Evolutionary conservation across 2,329 filamentous ascomycete species (phyloP).

Genomic region (Stromatinia cepivora): DNA sequence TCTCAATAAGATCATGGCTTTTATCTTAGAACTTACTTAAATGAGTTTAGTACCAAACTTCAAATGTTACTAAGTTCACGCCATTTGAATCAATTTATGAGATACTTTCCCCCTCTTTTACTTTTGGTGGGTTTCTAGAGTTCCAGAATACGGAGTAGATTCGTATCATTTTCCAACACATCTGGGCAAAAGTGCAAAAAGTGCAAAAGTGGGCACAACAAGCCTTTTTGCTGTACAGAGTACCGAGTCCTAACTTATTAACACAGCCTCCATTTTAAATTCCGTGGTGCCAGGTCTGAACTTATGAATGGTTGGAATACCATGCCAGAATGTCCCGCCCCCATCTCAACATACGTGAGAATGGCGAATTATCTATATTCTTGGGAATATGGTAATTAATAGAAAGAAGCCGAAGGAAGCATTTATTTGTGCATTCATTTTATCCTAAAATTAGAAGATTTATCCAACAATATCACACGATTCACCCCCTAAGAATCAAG

Average conservation of each 20-base stretch:
- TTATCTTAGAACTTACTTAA: background rate
- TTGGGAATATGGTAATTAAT: background rate
- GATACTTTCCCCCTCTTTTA: background rate
- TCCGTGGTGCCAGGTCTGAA: background rate
- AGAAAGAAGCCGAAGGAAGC: background rate
- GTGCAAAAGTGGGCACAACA: background rate
- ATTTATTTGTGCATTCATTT: background rate
- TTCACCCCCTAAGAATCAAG: too few relatives aligned
- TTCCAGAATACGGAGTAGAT: background rate
- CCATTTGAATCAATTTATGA: constrained; percentile 12
- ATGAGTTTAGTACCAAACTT: background rate
- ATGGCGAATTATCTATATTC: background rate
- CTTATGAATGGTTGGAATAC: background rate
- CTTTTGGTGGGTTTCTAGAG: too few relatives aligned
- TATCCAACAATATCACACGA: background rate
- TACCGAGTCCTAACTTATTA: background rate
- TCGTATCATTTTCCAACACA: too few relatives aligned
- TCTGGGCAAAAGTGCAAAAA: too few relatives aligned
- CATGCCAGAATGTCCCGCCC: background rate
- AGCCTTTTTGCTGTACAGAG: background rate
- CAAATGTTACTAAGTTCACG: background rate
- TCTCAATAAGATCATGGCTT: constrained; percentile 4
- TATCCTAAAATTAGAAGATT: background rate
- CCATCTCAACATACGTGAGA: background rate
- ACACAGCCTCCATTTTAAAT: background rate